Evolutionary conservation across 2,329 filamentous ascomycete genomes (phyloP), one percentile per base, ranked within the genome.

Genomic region (Cordyceps fumosorosea): DNA sequence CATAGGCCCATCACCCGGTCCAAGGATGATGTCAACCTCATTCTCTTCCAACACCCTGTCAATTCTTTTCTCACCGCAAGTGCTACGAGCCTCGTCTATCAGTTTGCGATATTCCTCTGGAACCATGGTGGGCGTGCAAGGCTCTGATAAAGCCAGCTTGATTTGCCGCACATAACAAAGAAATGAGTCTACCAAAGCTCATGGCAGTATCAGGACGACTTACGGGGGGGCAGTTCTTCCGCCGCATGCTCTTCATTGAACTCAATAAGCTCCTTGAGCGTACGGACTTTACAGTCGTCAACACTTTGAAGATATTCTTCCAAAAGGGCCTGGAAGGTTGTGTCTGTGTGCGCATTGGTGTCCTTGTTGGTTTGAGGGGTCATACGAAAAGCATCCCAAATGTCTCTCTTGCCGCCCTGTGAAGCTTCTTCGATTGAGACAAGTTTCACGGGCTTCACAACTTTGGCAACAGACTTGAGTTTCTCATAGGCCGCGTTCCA

Each of bases 181-280:
- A 29, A 50, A 34, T 47, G n/a, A 48, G 42, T 32, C 16, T 18
- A 24, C 18, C 20, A 22, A 45, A 26, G 34, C 44, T 50, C 20
- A 34, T 50, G 34, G n/a, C 14, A 8, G 56, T 24, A 29, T 47
- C 47, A 48, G 10, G 6, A 32, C 20, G 45, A n/a, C 24, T 42
- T 55, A 64, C 63, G 50, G n/a, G 51, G 50, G 2, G 63, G 63
- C 1, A 64, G 61, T 18, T 65, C 64, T 26, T 63, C 54, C 12
- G 47, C 56, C 0, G 60, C 57, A 44, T 66, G 63, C 11, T 63
- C 44, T 24, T 66, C 50, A 34, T 66, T 63, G 57, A 64, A 66
- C n/a, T 64, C 44, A 34, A 66, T 64, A 14, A 66, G 20, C 1
- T 62, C 64, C 1, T 63, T 29, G 1, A 64, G 52, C 4, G 60